Evolutionary conservation across 23 red algal genomes (phyloP).

Genomic region (Gracilariopsis chorda): DNA sequence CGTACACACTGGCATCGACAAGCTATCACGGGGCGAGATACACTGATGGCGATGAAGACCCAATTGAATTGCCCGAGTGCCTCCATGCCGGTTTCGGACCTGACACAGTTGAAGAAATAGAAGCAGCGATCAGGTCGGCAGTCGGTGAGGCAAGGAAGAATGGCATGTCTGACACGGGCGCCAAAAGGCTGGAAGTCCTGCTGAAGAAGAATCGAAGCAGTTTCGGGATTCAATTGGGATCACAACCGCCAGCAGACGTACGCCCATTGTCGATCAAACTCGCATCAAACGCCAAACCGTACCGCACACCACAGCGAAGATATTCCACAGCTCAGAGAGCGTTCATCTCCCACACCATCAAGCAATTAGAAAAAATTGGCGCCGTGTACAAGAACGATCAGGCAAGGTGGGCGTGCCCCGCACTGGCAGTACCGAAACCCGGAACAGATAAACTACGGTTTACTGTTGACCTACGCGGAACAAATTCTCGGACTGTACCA

Average conservation of each 20-base stretch:
- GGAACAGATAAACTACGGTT: neutral
- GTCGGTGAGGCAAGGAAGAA: neutral
- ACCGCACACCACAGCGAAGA: neutral
- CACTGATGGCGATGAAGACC: neutral
- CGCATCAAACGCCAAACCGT: neutral
- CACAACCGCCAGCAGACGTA: neutral
- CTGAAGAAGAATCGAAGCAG: neutral
- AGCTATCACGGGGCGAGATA: neutral
- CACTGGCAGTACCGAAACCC: constrained; percentile 4
- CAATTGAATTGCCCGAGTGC: neutral
- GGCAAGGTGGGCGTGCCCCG: constrained; percentile 9
- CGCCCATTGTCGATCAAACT: neutral
- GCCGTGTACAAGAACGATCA: neutral
- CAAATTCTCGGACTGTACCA: neutral
- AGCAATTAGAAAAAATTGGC: neutral
- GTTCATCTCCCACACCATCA: neutral
- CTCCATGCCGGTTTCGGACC: neutral
- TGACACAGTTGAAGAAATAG: neutral
- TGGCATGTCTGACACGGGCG: neutral
- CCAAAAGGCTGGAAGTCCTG: neutral
- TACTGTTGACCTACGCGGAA: neutral
- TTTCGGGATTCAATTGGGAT: constrained; percentile 3
- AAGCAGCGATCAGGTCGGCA: neutral
- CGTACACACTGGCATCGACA: neutral
- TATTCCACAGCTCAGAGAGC: neutral